Base-by-base conservation (phyloP, 2,329 filamentous ascomycete genomes). In the Trichoderma guizhouense region DNA sequence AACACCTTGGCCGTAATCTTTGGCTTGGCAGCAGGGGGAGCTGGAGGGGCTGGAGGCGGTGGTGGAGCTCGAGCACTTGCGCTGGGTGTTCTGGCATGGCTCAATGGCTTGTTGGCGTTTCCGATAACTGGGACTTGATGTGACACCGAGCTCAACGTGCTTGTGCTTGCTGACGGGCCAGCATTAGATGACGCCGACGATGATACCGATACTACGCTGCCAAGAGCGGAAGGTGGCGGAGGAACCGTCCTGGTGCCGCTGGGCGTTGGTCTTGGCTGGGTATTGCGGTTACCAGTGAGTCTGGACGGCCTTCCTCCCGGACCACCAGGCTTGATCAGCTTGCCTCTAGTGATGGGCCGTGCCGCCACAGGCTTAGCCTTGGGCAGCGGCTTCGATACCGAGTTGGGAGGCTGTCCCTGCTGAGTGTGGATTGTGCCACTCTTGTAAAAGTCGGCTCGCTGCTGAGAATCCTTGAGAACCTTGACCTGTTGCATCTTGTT, bases 401-500 rank as follows among this genome's bases (percentile, higher is more conserved):
- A 97, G 79, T 89, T 95, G 11, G 95, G 87, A 28, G 94, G 88
- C 82, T 98, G 93, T 74, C 96, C 96, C 57, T 87, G 89, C 58
- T 91, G 91, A 0, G 95, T 97, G 80, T 98, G 96, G 69, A 99
- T 90, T 18, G 91, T 91, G 72, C 93, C 91, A 80, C 94, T 98
- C 88, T 99, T 99, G 86, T 99, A 99, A 74, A 90, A 88, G 81
- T 99, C 96, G 62, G 91, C 91, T 4, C 87, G 84, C 67, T 92
- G 88, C 67, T 90, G 88, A 0, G 95, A 91, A 79, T 99, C 96
- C 83, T 97, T 97, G 73, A 97, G 79, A 9, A 93, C 93, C 84
- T 98, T 98, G 79, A 99, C 92, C 7, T 90, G 83, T 69, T 95
- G 92, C 81, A 93, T 88, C 84, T 99, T 99, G 70, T 93, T 93